These are phyloP conservation scores for Macrotyloma uniflorum DNA, from an alignment of 306 rosid species.

Conservation along the genomic window DNA sequence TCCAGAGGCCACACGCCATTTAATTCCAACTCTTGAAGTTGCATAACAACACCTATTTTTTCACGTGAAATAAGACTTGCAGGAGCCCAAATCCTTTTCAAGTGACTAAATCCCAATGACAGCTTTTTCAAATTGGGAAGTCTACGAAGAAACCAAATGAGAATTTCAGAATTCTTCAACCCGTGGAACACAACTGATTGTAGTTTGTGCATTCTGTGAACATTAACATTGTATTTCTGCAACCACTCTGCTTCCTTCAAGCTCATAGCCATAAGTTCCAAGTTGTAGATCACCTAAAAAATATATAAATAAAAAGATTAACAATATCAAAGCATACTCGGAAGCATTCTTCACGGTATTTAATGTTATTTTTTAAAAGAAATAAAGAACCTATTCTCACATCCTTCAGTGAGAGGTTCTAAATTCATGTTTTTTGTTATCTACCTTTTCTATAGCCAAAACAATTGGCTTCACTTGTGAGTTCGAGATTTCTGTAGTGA, in stretches of 20 bases:
- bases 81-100: not conserved
- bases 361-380: not conserved
- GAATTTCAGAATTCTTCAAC: not conserved
- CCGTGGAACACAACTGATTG: accelerated
- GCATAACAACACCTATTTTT: slow-evolving; percentile 19
- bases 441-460: slow-evolving; percentile 14
- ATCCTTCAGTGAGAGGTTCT: not conserved
- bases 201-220: slow-evolving; percentile 19
- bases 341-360: no score
- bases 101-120: accelerated
- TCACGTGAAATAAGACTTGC: not conserved
- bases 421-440: not conserved
- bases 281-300: slow-evolving; percentile 19
- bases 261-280: not conserved
- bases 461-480: slow-evolving; percentile 16
- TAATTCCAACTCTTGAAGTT: not conserved
- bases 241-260: not conserved
- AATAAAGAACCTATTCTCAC: not conserved
- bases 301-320: not conserved
- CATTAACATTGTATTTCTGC: no score
- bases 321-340: not conserved
- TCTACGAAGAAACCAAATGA: slow-evolving; percentile 21
- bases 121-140: slow-evolving; percentile 21
- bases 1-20: not conserved
- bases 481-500: not conserved